A percentile compares a stretch with the other conserved stretches of the same genome.
Conservation (phyloP, 2,329 filamentous ascomycete genomes). For the Verticillium nubilum region DNA sequence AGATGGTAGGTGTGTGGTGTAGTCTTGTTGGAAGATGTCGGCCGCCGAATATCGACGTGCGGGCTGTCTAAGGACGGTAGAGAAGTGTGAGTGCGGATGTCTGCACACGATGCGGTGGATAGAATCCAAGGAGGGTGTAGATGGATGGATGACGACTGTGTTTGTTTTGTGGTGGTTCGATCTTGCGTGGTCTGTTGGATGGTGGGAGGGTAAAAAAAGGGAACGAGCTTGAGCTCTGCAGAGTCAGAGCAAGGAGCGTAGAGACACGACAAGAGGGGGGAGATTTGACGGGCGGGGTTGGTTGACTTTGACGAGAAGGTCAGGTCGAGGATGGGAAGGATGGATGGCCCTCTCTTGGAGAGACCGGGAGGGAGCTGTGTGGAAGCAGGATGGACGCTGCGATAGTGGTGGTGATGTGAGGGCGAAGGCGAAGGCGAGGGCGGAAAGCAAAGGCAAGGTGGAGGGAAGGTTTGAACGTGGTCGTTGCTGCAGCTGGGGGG, state of each 20-base stretch:
- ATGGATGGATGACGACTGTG: conserved; percentile 10
- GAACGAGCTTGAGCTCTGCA: conserved; percentile 10
- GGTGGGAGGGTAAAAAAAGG: conserved; percentile 5
- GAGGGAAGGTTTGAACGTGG: conserved; percentile 2
- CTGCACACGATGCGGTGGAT: neutral
- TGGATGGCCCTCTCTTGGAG: conserved; percentile 12
- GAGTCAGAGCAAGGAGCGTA: conserved; percentile 13
- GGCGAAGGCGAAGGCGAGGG: conserved; percentile 1
- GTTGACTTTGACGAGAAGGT: conserved; percentile 13
- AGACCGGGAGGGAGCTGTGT: conserved; percentile 6
- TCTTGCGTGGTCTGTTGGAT: conserved; percentile 5
- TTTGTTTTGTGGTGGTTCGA: conserved; percentile 5
- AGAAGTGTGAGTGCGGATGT: conserved; percentile 6
- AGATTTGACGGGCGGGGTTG: conserved; percentile 5
- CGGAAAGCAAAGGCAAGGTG: neutral
- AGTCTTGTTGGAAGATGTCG: conserved; percentile 11
- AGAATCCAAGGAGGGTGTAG: conserved; percentile 1
- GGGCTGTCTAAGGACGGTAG: conserved; percentile 13
- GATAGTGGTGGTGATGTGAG: conserved; percentile 8
- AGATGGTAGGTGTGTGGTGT: conserved; percentile 8
- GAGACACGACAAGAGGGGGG: conserved; percentile 10
- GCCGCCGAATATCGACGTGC: conserved; percentile 10
- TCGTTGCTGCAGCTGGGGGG: conserved; percentile 1
- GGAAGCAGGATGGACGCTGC: conserved; percentile 5
- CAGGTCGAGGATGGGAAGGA: conserved; percentile 6